phyloP scores from a whole-genome alignment of 2,329 filamentous ascomycete species.

The Domatiomyces globalis region DNA sequence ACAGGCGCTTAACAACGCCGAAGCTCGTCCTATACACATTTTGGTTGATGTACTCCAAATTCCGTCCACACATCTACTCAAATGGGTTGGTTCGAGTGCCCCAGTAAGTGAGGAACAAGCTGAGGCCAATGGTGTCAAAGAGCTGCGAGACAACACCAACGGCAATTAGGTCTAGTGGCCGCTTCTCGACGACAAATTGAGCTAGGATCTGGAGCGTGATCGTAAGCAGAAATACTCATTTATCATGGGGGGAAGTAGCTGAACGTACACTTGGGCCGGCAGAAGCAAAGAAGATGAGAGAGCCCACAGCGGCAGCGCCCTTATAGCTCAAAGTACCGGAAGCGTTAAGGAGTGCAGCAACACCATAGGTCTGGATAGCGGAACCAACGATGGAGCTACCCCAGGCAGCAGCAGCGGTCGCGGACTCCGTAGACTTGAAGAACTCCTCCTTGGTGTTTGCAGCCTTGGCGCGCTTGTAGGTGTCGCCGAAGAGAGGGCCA shows the following conservation, averaged over 20 bases:
- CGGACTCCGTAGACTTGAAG: slow-evolving; percentile 80
- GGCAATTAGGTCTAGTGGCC: slow-evolving; percentile 76
- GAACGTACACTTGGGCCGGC: slow-evolving; percentile 2
- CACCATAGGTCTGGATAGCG: slow-evolving; percentile 75
- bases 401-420: slow-evolving; percentile 74
- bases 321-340: slow-evolving; percentile 94
- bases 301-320: slow-evolving; percentile 85
- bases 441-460: slow-evolving; percentile 96
- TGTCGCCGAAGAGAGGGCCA: slow-evolving; percentile 79
- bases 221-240: slow-evolving; percentile 1
- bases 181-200: slow-evolving; percentile 81
- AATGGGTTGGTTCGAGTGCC: slow-evolving; percentile 90
- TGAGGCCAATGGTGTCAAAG: slow-evolving; percentile 84
- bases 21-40: background rate
- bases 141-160: slow-evolving; percentile 72
- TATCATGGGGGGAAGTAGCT: background rate
- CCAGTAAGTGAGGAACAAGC: slow-evolving; percentile 92
- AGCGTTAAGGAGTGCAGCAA: slow-evolving; percentile 82
- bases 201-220: slow-evolving; percentile 53
- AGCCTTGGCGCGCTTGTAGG: slow-evolving; percentile 80
- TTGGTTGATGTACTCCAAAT: background rate
- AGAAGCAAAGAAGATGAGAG: slow-evolving; percentile 80
- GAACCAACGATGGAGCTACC: slow-evolving; percentile 82
- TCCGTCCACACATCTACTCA: slow-evolving; percentile 38
- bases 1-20: background rate